Percentiles rank a stretch among this genome's conserved stretches.
Conservation (phyloP, 257 asterid genomes). For the Sherardia arvensis region DNA sequence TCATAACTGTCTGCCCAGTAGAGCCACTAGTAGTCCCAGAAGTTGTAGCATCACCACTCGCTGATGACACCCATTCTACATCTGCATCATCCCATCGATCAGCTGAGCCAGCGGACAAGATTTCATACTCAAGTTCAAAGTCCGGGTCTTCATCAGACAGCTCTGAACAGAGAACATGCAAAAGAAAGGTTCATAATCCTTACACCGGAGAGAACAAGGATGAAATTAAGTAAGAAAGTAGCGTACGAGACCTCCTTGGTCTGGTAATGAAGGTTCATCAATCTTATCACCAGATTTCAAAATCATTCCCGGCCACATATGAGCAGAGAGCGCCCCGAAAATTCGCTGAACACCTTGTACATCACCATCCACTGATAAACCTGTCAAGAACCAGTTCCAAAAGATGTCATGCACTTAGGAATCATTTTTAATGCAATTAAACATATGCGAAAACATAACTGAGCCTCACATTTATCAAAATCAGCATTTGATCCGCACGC, state of each 20-base stretch:
- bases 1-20: constrained; percentile 20
- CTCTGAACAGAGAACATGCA: constrained; percentile 32
- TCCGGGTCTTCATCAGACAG: constrained; percentile 70
- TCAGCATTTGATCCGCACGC: constrained; percentile 80
- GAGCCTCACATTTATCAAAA: constrained; percentile 70
- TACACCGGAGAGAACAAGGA: neutral
- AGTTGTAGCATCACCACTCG: constrained; percentile 38
- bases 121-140: constrained; percentile 64
- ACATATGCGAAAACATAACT: neutral
- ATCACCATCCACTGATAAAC: constrained; percentile 62
- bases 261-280: constrained; percentile 62
- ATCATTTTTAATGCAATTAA: neutral
- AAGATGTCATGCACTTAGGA: neutral
- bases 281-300: constrained; percentile 86
- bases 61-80: constrained; percentile 59
- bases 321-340: constrained; percentile 84
- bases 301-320: constrained; percentile 98
- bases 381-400: constrained; percentile 15
- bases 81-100: constrained; percentile 62
- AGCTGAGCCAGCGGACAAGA: constrained; percentile 70
- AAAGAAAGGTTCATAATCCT: neutral
- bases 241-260: constrained; percentile 48
- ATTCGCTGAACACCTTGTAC: constrained; percentile 89
- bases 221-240: neutral
- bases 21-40: constrained; percentile 21